Evolutionary conservation across 495 filamentous ascomycete genomes (phyloP), one percentile per base, ranked within the genome.

Genomic region (Aspergillus bridgeri): DNA sequence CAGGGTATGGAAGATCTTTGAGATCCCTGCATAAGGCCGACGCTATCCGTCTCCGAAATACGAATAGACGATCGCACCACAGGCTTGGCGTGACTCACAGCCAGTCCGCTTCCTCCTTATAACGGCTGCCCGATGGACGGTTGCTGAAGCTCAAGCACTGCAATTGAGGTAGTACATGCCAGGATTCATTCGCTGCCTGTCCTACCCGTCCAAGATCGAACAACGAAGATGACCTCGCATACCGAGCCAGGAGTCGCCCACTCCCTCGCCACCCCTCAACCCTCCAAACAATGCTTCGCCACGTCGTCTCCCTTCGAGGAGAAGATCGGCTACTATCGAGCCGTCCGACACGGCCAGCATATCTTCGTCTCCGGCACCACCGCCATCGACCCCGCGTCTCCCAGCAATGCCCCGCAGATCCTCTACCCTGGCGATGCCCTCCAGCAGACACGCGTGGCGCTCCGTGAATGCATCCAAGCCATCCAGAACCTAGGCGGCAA

Each of bases 311-410:
- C 76, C 7, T 81, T 72, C 61, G 77, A 81, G 61, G 61, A 68
- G 24, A 58, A 51, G 15, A 71, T 79, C 53, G 78, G 78, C 17
- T 79, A 81, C 54, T 77, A 77, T 46, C 75, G 78, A 22, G 78
- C 78, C 9, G 66, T 81, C 6, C 74, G 75, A 0, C 70, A 67
- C 47, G 72, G 74, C 1, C 59, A 64, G n/a, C 67, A 74, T 0
- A 75, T 81, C 54, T 78, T 72, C 58, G 75, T 81, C 22, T 75
- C 78, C 15, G 78, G 78, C 3, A 75, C 78, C 19, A 81, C 78
- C 4, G 69, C 77, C 11, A 67, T 72, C 48, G 72, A 76, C 43
- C 69, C 69, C 2, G 43, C 58, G 11, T 70, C 72, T n/a, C 59
- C 73, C 11, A 49, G 61, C 21, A 50, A 68, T 21, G 59, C 67